phyloP scores from a whole-genome alignment of 1,284 basidiomycete species.

The Cystobasidium sp. region DNA sequence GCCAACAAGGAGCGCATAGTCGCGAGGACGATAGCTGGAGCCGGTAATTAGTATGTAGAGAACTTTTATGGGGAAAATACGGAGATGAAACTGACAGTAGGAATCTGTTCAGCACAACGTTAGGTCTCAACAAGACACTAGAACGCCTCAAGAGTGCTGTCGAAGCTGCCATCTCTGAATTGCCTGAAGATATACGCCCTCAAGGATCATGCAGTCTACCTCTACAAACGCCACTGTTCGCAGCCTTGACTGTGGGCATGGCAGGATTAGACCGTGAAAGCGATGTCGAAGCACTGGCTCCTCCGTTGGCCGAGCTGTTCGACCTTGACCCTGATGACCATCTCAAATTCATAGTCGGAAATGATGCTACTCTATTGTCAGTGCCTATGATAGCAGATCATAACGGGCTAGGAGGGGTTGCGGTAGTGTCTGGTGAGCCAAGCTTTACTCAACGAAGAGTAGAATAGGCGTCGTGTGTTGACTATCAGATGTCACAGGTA shows the following conservation, averaged over 20 bases:
- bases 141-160: constrained; percentile 17
- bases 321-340: constrained; percentile 13
- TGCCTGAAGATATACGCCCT: constrained; percentile 18
- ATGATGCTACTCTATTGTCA: constrained; percentile 38
- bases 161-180: constrained; percentile 9
- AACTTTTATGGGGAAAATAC: neutral
- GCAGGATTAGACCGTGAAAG: constrained; percentile 29
- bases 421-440: constrained; percentile 30
- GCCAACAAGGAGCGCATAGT: constrained; percentile 28
- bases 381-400: constrained; percentile 38
- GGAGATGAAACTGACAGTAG: too few relatives aligned
- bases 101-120: constrained; percentile 19
- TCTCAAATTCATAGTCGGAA: constrained; percentile 29
- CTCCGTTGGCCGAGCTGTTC: constrained; percentile 33
- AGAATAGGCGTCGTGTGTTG: too few relatives aligned
- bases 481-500: constrained; percentile 6
- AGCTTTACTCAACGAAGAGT: too few relatives aligned
- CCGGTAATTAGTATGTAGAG: constrained; percentile 34
- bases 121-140: constrained; percentile 21
- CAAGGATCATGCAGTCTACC: constrained; percentile 18
- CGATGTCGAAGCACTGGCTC: constrained; percentile 23
- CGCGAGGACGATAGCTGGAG: constrained; percentile 17
- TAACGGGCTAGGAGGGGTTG: constrained; percentile 16
- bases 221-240: constrained; percentile 1
- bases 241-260: constrained; percentile 38